These are phyloP conservation scores for Fusarium denticulatum DNA, from an alignment of 2,329 filamentous ascomycete genomes.

Conservation along the genomic window DNA sequence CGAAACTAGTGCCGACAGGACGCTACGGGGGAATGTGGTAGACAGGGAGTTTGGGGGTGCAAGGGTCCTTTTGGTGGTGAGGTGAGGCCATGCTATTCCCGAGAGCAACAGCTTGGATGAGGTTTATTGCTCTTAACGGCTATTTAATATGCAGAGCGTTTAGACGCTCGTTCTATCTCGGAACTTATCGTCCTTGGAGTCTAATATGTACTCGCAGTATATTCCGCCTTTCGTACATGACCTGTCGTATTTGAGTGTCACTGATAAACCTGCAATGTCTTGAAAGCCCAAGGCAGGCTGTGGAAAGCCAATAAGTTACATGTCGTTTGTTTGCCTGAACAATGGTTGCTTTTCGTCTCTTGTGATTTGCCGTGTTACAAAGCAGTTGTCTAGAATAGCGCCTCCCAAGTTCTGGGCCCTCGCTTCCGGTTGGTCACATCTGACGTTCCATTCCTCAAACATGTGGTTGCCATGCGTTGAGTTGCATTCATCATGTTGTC, in stretches of 20 bases:
- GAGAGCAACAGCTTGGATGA: neutral
- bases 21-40: conserved; percentile 35
- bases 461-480: conserved; percentile 29
- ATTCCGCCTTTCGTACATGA: neutral
- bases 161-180: neutral
- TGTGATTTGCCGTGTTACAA: neutral
- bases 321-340: neutral
- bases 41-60: conserved; percentile 35
- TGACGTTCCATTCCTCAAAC: conserved; percentile 17
- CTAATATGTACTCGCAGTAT: neutral
- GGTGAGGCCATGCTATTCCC: conserved; percentile 15
- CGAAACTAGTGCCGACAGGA: conserved; percentile 21
- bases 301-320: neutral
- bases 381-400: conserved; percentile 9
- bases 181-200: conserved; percentile 14
- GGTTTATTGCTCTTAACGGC: neutral
- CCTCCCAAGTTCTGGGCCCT: conserved; percentile 13
- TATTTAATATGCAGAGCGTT: neutral
- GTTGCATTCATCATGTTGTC: conserved; percentile 8
- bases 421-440: conserved; percentile 28
- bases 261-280: neutral
- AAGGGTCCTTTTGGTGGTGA: conserved; percentile 25
- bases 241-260: neutral
- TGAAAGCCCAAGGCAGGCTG: neutral
- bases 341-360: neutral